Evolutionary conservation across 2,329 filamentous ascomycete species (phyloP), one percentile per base, ranked within the genome.

Genomic region (Penicillium sp.): DNA sequence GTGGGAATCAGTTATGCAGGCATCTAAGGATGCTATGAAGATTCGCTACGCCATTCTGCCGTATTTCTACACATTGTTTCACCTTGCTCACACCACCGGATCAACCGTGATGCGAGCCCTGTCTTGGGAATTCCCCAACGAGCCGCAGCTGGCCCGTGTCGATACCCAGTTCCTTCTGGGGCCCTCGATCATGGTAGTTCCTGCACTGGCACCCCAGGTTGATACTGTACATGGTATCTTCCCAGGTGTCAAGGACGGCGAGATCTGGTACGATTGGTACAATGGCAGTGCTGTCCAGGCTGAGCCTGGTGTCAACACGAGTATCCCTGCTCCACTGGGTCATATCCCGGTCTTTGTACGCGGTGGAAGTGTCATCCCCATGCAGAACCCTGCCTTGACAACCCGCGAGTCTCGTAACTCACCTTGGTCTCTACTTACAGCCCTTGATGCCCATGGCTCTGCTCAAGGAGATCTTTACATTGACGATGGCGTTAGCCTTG

Each of bases 201-300:
- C 89, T 0, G 87, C 88, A 0, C 80, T 91, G 3, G 69, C 67
- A 1, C 82, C 79, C 3, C 85, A 86, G 58, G 85, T 83, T 7
- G 82, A 83, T 16, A 82, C 79, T 1, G 87, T 90, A 7, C 75
- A 83, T 23, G 88, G 86, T 24, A 82, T 90, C 3, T 91, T 92
- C 70, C 89, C 89, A 0, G 88, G 88, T 6, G 71, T 85, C 2
- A 79, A 79, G 2, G 71, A 80, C 1, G 85, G 78, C 2, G 82
- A 84, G 36, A 70, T 85, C 2, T 92, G 88, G 86, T 92, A 91
- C 64, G 89, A 92, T 69, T 92, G 88, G 88, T 91, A 91, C 71
- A 88, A 82, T n/a, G 83, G 85, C 47, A 79, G 78, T 0, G 78
- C 77, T 0, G 76, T 90, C 3, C 65, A 76, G 14, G 81, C 78